phyloP scores from a whole-genome alignment of 2,329 filamentous ascomycete genomes.

The Microdochium nivale region DNA sequence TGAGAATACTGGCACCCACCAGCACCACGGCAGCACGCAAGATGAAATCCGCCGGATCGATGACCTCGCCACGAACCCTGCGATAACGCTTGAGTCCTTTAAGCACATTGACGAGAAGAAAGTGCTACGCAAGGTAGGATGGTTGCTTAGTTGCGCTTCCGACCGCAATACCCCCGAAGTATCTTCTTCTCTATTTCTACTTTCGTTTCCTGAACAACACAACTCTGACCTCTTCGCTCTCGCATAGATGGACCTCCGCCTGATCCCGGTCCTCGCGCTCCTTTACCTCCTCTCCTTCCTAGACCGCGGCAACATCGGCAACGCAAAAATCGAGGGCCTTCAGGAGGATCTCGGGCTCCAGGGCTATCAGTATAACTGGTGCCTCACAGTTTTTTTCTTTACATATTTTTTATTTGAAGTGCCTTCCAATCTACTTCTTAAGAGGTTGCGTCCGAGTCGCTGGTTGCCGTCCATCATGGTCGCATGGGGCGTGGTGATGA shows the following conservation, averaged over 20 bases:
- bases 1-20: not conserved
- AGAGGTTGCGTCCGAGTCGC: constrained; percentile 61
- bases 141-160: not conserved
- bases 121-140: constrained; percentile 43
- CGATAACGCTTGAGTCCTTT: constrained; percentile 16
- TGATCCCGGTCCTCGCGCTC: constrained; percentile 41
- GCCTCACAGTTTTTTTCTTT: constrained; percentile 19
- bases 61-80: constrained; percentile 10
- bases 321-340: constrained; percentile 34
- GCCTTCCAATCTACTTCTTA: constrained; percentile 70
- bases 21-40: not conserved
- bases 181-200: not conserved
- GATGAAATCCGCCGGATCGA: constrained; percentile 12
- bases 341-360: constrained; percentile 37
- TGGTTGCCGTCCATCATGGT: constrained; percentile 75
- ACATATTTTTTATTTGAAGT: constrained; percentile 50
- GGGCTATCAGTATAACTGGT: constrained; percentile 13
- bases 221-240: not conserved
- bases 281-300: constrained; percentile 46
- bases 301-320: constrained; percentile 38
- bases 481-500: constrained; percentile 41
- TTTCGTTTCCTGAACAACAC: not conserved
- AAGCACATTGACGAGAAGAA: constrained; percentile 45
- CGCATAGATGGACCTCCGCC: constrained; percentile 16
- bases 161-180: too few species aligned